Evolutionary conservation across 495 filamentous ascomycete genomes (phyloP).

Genomic region (Neurospora sp.): DNA sequence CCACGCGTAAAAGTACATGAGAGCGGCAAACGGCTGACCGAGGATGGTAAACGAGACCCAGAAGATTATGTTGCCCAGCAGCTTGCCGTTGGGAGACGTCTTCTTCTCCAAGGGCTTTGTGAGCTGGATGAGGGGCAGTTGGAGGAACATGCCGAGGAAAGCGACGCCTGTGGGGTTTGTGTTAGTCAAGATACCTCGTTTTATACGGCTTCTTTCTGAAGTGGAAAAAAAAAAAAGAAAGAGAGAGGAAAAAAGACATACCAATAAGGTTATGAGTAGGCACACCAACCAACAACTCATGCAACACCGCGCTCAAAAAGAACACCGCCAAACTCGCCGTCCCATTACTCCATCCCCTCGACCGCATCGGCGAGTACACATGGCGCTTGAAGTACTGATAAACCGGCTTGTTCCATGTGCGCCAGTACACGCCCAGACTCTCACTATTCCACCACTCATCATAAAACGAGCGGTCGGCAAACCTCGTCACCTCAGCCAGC

Average conservation of each 20-base stretch:
- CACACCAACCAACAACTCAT: conserved; percentile 87
- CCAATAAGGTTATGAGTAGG: conserved; percentile 93
- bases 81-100: conserved; percentile 57
- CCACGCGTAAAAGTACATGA: conserved; percentile 97
- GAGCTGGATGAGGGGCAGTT: conserved; percentile 76
- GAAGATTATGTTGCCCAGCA: conserved; percentile 86
- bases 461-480: conserved; percentile 91
- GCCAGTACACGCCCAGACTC: conserved; percentile 81
- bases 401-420: conserved; percentile 94
- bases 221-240: neutral
- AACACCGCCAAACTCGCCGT: conserved; percentile 72
- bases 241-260: conserved; percentile 23
- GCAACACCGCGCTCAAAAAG: conserved; percentile 71
- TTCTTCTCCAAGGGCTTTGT: conserved; percentile 71
- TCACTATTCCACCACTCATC: conserved; percentile 95
- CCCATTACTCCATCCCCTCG: conserved; percentile 60
- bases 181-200: conserved; percentile 4
- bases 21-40: conserved; percentile 80
- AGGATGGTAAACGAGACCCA: conserved; percentile 92
- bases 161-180: conserved; percentile 54
- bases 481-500: conserved; percentile 78
- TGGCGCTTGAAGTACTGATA: conserved; percentile 93
- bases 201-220: neutral
- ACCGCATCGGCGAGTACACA: conserved; percentile 75
- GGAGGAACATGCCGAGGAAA: conserved; percentile 86